These are phyloP conservation scores for Paraleonurus japonicus DNA, from an alignment of 257 asterid genomes.

Conservation along the genomic window DNA sequence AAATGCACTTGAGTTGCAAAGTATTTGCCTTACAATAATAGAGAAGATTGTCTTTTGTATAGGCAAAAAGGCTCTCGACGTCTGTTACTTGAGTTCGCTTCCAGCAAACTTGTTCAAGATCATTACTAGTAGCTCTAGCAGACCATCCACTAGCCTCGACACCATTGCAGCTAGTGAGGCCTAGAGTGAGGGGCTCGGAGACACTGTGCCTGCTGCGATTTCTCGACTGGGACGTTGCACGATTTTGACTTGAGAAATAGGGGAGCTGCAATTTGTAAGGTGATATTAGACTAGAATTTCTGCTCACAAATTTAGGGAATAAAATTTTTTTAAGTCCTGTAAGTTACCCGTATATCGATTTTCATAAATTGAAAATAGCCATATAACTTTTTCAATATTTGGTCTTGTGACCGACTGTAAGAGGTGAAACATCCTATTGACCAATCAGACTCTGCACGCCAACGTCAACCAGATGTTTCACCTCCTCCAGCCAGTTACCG, in stretches of 20 bases:
- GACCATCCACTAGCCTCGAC: conserved; percentile 68
- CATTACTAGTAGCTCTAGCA: conserved; percentile 40
- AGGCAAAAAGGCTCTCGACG: conserved; percentile 58
- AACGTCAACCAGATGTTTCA: neutral
- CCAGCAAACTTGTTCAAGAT: conserved; percentile 79
- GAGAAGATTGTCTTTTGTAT: conserved; percentile 50
- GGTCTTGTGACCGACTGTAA: neutral
- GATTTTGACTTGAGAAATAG: conserved; percentile 36
- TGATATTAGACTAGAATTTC: conserved; percentile 18
- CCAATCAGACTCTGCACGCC: neutral
- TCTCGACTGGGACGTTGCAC: conserved; percentile 16
- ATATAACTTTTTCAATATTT: neutral
- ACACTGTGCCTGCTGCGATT: conserved; percentile 8
- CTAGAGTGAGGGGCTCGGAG: conserved; percentile 33
- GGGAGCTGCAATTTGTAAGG: conserved; percentile 55
- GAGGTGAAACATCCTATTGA: neutral
- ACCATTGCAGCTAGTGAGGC: conserved; percentile 68
- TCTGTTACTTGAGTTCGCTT: conserved; percentile 34
- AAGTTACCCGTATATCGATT: neutral
- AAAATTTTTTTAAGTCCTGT: neutral
- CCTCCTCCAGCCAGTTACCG: neutral
- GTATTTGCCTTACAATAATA: neutral
- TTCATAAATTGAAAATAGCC: neutral
- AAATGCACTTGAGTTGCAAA: neutral
- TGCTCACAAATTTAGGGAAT: neutral